Percentiles rank a stretch among this genome's conserved stretches.
Evolutionary conservation across 2,329 filamentous ascomycete species (phyloP).

Genomic region (Nemania sp.): DNA sequence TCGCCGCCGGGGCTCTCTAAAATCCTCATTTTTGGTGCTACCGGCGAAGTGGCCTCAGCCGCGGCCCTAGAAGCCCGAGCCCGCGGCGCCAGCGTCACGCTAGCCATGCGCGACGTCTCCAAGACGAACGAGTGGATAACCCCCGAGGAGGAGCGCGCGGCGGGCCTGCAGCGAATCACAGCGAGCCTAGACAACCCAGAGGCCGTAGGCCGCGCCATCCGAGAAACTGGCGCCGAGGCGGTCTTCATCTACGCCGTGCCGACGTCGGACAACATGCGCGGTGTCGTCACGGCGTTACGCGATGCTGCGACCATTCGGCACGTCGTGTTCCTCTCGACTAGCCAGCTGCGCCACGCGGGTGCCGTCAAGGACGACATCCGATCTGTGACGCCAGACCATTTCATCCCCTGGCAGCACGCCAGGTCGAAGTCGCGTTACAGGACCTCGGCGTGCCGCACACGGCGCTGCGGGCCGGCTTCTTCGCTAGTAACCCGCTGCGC

Average conservation of each 20-base stretch:
- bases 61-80: neutral
- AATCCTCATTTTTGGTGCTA: slow-evolving; percentile 9
- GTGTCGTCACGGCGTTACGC: slow-evolving; percentile 1
- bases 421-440: slow-evolving; percentile 8
- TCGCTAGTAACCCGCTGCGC: slow-evolving; percentile 14
- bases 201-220: slow-evolving; percentile 12
- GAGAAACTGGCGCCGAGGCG: slow-evolving; percentile 6
- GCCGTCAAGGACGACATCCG: neutral
- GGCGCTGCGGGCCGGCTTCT: slow-evolving; percentile 4
- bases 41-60: slow-evolving; percentile 1
- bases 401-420: slow-evolving; percentile 5
- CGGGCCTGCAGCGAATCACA: slow-evolving; percentile 11
- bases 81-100: slow-evolving; percentile 11
- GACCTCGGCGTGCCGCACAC: slow-evolving; percentile 10
- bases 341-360: neutral
- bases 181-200: slow-evolving; percentile 2
- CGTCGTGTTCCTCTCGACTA: neutral
- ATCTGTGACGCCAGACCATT: neutral
- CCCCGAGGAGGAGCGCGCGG: slow-evolving; percentile 8
- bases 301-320: neutral
- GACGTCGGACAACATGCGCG: slow-evolving; percentile 10
- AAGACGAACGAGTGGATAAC: slow-evolving; percentile 15
- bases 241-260: slow-evolving; percentile 10
- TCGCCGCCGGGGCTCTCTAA: slow-evolving; percentile 7
- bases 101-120: slow-evolving; percentile 15